A percentile compares a stretch with the other conserved stretches of the same genome.
Conservation (phyloP, 345 rosid species). For the Camelina neglecta region DNA sequence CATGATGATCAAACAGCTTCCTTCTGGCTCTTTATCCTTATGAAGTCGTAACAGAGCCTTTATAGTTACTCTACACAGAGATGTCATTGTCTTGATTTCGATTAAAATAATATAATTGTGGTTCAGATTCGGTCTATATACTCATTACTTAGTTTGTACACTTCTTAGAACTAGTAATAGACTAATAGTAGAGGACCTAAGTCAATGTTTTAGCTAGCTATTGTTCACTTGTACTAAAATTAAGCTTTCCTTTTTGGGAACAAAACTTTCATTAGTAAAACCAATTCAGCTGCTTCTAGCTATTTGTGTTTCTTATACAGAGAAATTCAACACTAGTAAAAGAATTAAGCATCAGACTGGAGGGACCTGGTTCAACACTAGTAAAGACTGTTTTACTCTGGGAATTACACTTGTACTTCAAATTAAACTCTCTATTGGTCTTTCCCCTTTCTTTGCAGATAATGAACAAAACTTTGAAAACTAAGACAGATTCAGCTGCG, state of each 20-base stretch:
- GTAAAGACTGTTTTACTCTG: conserved; percentile 12
- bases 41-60: too few species aligned
- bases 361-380: background rate
- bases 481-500: conserved; percentile 18
- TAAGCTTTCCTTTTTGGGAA: background rate
- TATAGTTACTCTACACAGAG: too few species aligned
- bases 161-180: too few species aligned
- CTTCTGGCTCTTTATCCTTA: too few species aligned
- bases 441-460: background rate
- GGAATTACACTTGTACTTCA: conserved; percentile 18
- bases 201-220: background rate
- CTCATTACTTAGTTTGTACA: too few species aligned
- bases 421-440: background rate
- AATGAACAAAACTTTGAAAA: conserved; percentile 28
- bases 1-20: too few species aligned
- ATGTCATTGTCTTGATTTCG: too few species aligned
- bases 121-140: too few species aligned
- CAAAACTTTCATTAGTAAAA: background rate
- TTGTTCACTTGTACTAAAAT: background rate
- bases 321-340: background rate
- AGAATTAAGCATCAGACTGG: conserved; percentile 1
- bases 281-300: conserved; percentile 4
- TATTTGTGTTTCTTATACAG: conserved; percentile 2
- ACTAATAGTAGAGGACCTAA: too few species aligned
- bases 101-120: too few species aligned